These are phyloP conservation scores for Lentinula detonsa DNA, from an alignment of 768 basidiomycete species.

Conservation along the genomic window DNA sequence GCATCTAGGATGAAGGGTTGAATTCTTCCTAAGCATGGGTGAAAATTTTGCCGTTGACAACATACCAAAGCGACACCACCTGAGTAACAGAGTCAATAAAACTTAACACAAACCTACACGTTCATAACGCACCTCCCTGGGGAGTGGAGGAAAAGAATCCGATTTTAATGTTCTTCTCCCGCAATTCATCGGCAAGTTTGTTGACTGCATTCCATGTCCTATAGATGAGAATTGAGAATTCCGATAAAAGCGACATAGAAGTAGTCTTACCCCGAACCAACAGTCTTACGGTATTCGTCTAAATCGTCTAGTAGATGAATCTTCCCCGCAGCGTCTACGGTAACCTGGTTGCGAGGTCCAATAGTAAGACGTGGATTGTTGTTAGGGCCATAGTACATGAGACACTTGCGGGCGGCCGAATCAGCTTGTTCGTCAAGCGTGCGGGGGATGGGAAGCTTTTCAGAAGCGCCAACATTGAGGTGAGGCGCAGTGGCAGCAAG, in stretches of 20 bases:
- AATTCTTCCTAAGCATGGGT: neutral
- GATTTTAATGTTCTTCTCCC: constrained; percentile 82
- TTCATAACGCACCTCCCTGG: constrained; percentile 64
- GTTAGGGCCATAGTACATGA: constrained; percentile 77
- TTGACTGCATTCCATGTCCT: constrained; percentile 78
- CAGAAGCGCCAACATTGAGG: constrained; percentile 40
- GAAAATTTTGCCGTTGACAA: neutral
- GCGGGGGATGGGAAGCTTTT: constrained; percentile 65
- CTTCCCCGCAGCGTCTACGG: constrained; percentile 81
- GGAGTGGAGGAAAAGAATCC: constrained; percentile 95
- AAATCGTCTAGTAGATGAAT: constrained; percentile 84
- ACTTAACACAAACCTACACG: constrained; percentile 8
- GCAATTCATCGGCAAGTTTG: constrained; percentile 79
- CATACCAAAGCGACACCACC: constrained; percentile 88
- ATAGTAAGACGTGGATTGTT: constrained; percentile 83
- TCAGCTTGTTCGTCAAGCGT: constrained; percentile 84
- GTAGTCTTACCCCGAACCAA: constrained; percentile 45
- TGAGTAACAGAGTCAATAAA: constrained; percentile 22
- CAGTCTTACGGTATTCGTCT: constrained; percentile 69
- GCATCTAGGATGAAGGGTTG: constrained; percentile 54
- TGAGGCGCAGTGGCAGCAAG: constrained; percentile 30
- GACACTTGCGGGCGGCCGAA: constrained; percentile 77
- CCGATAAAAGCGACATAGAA: neutral
- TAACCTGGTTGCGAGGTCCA: constrained; percentile 80
- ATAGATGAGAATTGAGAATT: constrained; percentile 5